Evolutionary conservation across 1,139 yeast genomes (phyloP), one percentile per base, ranked within the genome.

Genomic region (Zygosaccharomyces sapae): DNA sequence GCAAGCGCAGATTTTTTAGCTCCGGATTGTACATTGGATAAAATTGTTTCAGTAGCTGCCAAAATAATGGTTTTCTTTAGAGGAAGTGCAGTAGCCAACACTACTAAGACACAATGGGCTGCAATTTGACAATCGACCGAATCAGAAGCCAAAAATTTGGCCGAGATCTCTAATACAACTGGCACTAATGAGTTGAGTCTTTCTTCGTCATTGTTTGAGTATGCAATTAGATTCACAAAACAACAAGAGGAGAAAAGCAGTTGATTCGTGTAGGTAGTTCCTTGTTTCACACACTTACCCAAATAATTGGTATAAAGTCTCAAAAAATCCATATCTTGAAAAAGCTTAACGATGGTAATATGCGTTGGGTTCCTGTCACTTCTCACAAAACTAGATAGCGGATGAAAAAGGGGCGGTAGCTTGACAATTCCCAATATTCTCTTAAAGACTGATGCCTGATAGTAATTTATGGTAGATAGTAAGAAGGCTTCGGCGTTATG

Each of bases 51-150:
- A 20, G 87, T 78, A 6, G 94, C 79, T 2, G 95, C 88, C 37
- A 75, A 68, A 24, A 83, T 72, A 25, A 90, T 77, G 6, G 78
- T 81, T 44, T 73, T 69, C 6, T 83, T 75, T 47, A 92, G 73
- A 6, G 88, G 84, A 39, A 83, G 75, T 43, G 92, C 81, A 1
- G 94, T 76, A 2, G 85, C 77, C 45, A 90, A 71, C 2, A 92
- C 96, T 0, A 94, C 79, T 31, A 90, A 65, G 10, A 89, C 72
- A 46, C 95, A 86, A 63, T 86, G 92, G 2, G 92, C 88, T 27
- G 96, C 83, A 54, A 87, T 76, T 63, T 84, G 94, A 43, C 84
- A 76, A 59, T 88, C 95, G 33, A 77, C 71, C 29, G 76, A 74
- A 41, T 71, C 58, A 2, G 80, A 69, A 9, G 73, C 70, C 49